Base-by-base conservation (phyloP, 768 basidiomycete species). In the Cystobasidiopsis lactophilus region DNA sequence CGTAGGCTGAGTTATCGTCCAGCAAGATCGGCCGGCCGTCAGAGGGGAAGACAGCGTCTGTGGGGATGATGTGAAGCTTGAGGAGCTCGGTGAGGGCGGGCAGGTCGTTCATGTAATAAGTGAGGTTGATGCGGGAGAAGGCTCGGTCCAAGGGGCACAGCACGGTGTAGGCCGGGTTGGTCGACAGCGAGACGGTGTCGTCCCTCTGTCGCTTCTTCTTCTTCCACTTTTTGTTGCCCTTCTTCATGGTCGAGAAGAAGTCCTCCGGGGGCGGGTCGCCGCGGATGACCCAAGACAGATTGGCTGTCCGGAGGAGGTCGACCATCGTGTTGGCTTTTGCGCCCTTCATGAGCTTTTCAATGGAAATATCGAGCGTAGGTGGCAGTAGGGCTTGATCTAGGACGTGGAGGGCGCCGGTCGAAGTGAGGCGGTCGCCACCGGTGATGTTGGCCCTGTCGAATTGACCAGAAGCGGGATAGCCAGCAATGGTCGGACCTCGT, bases 61-160 rank as follows among this genome's bases (percentile, higher is more conserved):
- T 14, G 35, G 50, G 31, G 14, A 70, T 64, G 54, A 70, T 65
- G 49, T 70, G 69, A n/a, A 68, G 59, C 55, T 64, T 64, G 38
- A 70, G 56, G 9, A 70, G 59, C 1, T 64, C 60, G 27, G 64
- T 46, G 5, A 69, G 60, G 0, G 62, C 62, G 2, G 62, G 60
- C 1, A 52, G 56, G 51, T 66, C 60, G 23, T 61, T 45, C 18
- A 64, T 57, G 56, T 67, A 67, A 23, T 58, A 52, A 0, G 86
- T 86, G 53, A 96, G 66, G 68, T 96, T 89, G 65, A 81, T 68
- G 21, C 74, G 69, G 64, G 85, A 80, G 73, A 96, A 93, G 0
- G 91, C 88, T 53, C 81, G 79, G 62, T 98, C 93, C 5, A 77
- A 76, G 2, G 93, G 93, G 59, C 83, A 88, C 21, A 98, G 72